phyloP scores from a whole-genome alignment of 2,329 filamentous ascomycete genomes.

The Orbilia javanica region DNA sequence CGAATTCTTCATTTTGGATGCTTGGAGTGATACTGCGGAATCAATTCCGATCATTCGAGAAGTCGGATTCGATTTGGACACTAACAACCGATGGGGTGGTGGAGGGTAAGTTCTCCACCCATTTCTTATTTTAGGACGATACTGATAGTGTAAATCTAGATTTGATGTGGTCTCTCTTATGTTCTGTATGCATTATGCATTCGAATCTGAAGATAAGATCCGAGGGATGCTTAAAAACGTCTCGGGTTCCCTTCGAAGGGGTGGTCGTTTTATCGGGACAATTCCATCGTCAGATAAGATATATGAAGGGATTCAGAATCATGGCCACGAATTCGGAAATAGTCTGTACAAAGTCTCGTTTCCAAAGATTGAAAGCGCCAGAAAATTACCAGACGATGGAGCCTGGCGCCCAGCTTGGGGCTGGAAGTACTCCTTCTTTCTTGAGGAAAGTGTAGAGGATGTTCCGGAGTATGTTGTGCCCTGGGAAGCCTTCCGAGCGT shows the following conservation, averaged over 20 bases:
- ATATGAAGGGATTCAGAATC: conserved; percentile 74
- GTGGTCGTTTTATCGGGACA: conserved; percentile 91
- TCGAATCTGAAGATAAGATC: conserved; percentile 90
- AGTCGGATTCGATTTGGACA: conserved; percentile 85
- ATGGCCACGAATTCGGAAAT: conserved; percentile 87
- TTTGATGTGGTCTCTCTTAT: conserved; percentile 99
- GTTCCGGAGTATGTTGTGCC: conserved; percentile 98
- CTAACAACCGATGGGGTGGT: conserved; percentile 66
- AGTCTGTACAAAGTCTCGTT: conserved; percentile 92
- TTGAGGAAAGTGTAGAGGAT: conserved; percentile 94
- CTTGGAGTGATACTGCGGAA: conserved; percentile 85
- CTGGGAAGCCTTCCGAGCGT: conserved; percentile 95
- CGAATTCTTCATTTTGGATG: conserved; percentile 91
- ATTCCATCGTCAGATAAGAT: conserved; percentile 98
- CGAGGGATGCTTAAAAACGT: conserved; percentile 94
- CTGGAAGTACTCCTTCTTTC: conserved; percentile 97
- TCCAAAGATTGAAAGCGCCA: conserved; percentile 67
- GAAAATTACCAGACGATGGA: conserved; percentile 84
- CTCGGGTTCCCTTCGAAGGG: conserved; percentile 88
- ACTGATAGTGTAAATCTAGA: conserved; percentile 64
- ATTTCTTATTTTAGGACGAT: neutral
- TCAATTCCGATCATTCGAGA: conserved; percentile 84
- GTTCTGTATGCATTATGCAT: conserved; percentile 99
- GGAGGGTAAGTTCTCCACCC: conserved; percentile 54
- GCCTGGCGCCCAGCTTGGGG: conserved; percentile 94